phyloP scores from a whole-genome alignment of 2,329 filamentous ascomycete genomes.

The Aureobasidium zeae region DNA sequence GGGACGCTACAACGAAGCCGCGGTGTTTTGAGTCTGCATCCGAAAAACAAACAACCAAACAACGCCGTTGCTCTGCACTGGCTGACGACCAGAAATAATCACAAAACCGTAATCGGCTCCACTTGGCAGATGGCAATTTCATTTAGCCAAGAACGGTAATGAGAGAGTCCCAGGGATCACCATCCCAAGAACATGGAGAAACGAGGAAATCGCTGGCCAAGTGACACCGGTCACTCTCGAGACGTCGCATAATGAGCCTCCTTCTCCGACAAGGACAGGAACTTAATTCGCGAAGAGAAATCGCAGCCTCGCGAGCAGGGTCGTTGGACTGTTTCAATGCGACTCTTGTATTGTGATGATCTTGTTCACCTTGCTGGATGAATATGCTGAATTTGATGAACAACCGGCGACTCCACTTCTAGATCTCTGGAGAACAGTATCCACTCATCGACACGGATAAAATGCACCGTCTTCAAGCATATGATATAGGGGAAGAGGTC shows the following conservation, averaged over 20 bases:
- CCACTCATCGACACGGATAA: slow-evolving; percentile 12
- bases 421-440: background rate
- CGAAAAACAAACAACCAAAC: slow-evolving; percentile 10
- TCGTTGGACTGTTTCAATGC: background rate
- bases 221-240: background rate
- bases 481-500: slow-evolving; percentile 6
- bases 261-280: too few relatives aligned
- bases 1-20: background rate
- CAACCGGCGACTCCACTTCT: slow-evolving; percentile 8
- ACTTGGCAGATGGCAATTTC: slow-evolving; percentile 7
- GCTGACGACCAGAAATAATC: too few relatives aligned
- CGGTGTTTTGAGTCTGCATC: slow-evolving; percentile 1
- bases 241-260: slow-evolving; percentile 3
- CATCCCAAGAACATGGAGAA: slow-evolving; percentile 8
- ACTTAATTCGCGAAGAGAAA: too few relatives aligned
- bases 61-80: slow-evolving; percentile 6
- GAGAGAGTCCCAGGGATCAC: slow-evolving; percentile 1
- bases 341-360: slow-evolving; percentile 11
- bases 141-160: slow-evolving; percentile 14
- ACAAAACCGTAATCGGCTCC: slow-evolving; percentile 6
- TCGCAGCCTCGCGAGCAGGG: background rate
- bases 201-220: background rate
- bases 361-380: slow-evolving; percentile 1
- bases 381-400: slow-evolving; percentile 2
- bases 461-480: too few relatives aligned